Evolutionary conservation across 345 rosid genomes (phyloP).

Genomic region (Anacardium occidentale): DNA sequence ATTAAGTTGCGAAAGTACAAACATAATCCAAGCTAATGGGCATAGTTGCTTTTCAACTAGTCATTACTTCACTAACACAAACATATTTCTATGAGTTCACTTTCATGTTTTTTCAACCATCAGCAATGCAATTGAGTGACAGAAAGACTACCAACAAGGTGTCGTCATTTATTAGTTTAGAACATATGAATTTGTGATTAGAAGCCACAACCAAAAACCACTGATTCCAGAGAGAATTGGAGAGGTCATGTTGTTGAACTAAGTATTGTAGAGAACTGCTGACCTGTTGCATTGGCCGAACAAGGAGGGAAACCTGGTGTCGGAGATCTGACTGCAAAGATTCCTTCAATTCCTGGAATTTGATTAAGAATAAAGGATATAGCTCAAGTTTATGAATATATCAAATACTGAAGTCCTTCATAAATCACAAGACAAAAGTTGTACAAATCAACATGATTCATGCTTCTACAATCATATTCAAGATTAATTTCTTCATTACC

Average conservation of each 20-base stretch:
- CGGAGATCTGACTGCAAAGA: constrained; percentile 74
- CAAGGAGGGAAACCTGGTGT: constrained; percentile 82
- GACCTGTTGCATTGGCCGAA: constrained; percentile 97
- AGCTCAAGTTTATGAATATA: not conserved
- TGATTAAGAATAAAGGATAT: constrained; percentile 2
- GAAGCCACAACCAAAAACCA: not conserved
- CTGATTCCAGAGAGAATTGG: not conserved
- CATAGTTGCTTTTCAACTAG: no score
- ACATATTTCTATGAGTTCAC: no score
- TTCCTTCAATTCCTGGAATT: constrained; percentile 69
- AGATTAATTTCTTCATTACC: not conserved
- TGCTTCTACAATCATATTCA: not conserved
- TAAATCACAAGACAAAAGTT: not conserved
- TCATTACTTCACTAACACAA: no score
- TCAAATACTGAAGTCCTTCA: not conserved
- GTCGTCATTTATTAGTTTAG: not conserved
- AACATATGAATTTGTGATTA: no score
- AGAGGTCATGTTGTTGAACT: not conserved
- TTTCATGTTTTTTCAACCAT: no score
- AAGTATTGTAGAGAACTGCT: constrained; percentile 11
- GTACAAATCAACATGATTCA: not conserved
- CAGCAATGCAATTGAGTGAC: not conserved
- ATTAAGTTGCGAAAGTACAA: not conserved
- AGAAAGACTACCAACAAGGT: not conserved
- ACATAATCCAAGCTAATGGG: not conserved